Conservation (phyloP, 768 basidiomycete species). For the Rhodotorula paludigena region DNA sequence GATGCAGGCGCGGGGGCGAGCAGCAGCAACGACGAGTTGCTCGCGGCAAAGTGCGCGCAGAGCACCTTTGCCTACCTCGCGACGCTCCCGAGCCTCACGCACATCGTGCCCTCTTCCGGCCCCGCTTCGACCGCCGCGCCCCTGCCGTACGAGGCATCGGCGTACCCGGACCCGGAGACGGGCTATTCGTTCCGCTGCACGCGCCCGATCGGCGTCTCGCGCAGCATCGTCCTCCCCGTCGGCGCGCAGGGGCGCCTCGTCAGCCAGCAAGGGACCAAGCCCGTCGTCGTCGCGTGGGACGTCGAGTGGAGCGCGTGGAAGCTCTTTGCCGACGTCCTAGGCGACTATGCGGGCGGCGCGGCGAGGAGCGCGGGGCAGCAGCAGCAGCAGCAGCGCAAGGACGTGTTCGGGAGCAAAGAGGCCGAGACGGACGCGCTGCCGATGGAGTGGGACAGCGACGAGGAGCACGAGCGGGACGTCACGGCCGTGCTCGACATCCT, state of each 20-base stretch:
- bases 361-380: not conserved
- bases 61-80: slow-evolving; percentile 73
- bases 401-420: slow-evolving; percentile 30
- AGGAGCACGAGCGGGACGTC: slow-evolving; percentile 61
- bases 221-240: slow-evolving; percentile 65
- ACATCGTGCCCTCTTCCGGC: slow-evolving; percentile 57
- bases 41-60: slow-evolving; percentile 58
- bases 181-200: slow-evolving; percentile 16
- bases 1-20: not conserved
- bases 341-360: slow-evolving; percentile 19
- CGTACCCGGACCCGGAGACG: slow-evolving; percentile 26
- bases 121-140: not conserved
- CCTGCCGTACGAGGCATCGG: slow-evolving; percentile 30
- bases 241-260: slow-evolving; percentile 66
- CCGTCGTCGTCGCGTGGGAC: slow-evolving; percentile 71
- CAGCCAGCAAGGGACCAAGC: slow-evolving; percentile 59
- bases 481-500: slow-evolving; percentile 74
- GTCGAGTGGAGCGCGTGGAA: slow-evolving; percentile 82
- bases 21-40: slow-evolving; percentile 38
- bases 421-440: slow-evolving; percentile 3
- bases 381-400: no score
- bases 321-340: slow-evolving; percentile 69
- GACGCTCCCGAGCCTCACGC: slow-evolving; percentile 66
- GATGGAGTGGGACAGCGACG: slow-evolving; percentile 57
- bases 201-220: slow-evolving; percentile 45